Conservation (phyloP, 192 early-diverging fungal species). For the Mortierella alpina region DNA sequence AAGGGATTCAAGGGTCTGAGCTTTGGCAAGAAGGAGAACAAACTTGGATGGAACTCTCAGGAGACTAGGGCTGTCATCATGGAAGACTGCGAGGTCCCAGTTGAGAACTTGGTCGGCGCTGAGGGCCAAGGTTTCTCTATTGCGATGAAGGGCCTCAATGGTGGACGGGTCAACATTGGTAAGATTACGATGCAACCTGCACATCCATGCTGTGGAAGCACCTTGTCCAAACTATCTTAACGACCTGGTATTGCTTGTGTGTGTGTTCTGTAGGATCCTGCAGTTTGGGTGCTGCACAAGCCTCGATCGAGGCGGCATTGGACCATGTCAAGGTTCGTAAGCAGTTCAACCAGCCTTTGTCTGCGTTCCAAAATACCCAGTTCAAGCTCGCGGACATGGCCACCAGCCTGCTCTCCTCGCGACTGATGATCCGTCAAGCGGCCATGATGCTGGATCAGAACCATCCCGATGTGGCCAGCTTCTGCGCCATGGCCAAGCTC, state of each 20-base stretch:
- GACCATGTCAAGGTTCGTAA: constrained; percentile 63
- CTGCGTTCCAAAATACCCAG: constrained; percentile 63
- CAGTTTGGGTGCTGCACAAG: constrained; percentile 68
- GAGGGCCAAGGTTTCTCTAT: constrained; percentile 71
- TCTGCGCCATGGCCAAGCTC: constrained; percentile 70
- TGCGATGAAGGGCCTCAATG: constrained; percentile 73
- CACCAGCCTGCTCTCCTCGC: constrained; percentile 55
- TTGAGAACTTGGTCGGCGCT: constrained; percentile 61
- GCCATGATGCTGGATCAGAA: constrained; percentile 60
- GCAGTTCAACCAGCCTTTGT: constrained; percentile 62
- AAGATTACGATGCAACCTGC: constrained; percentile 2
- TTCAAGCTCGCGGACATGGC: constrained; percentile 72
- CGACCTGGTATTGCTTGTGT: not conserved
- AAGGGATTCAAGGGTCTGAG: constrained; percentile 65
- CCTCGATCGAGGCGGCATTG: constrained; percentile 53
- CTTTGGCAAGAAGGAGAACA: constrained; percentile 72
- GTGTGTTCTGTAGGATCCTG: constrained; percentile 53
- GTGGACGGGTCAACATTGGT: constrained; percentile 69
- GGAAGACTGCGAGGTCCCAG: constrained; percentile 66
- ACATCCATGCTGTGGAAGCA: not conserved
- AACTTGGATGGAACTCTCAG: constrained; percentile 73
- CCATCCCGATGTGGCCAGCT: constrained; percentile 52
- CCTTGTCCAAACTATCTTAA: not conserved
- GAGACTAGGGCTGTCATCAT: constrained; percentile 68
- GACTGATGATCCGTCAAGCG: constrained; percentile 61